Base-by-base conservation (phyloP, 1,139 yeast genomes). In the Diutina mesorugosa region DNA sequence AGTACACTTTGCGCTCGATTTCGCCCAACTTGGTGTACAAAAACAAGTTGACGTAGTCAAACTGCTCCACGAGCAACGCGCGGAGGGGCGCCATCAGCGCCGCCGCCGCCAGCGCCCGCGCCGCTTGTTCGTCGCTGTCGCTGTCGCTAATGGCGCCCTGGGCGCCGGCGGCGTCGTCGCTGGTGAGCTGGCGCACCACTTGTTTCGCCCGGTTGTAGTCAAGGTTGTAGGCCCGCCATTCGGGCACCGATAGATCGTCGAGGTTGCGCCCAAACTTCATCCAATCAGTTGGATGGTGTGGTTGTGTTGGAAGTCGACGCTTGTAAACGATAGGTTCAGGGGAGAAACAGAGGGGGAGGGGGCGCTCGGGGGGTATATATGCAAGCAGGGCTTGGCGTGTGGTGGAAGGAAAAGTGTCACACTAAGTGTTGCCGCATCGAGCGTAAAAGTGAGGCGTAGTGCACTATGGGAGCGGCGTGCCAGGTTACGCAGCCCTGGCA, bases 191-290 rank as follows among this genome's bases (percentile, higher is more conserved):
- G 63, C 82, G 78, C 59, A 87, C 86, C 54, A 79, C 74, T 4
- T 71, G 69, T 68, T 90, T 90, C 60, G 90, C 70, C 57, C 84
- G 88, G 62, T 88, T 85, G 68, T 91, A 91, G 66, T 89, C 91
- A 51, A 91, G 76, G 68, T 90, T 89, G 69, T 88, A 85, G 61
- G 82, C 80, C 64, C 80, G 80, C 97, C 97, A 91, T 71, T 89
- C 95, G 1, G 95, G 91, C 47, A 89, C 86, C 9, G 96, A 87
- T 63, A 90, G 77, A 61, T 80, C 82, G 56, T 80, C 74, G 46
- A 91, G 76, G 67, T 87, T 90, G 51, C 81, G 76, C 57, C 97
- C 97, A 70, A 90, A 90, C 72, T 90, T 91, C 98, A 90, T 90
- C 21, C 45, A 16, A 16, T n/a, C 12, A 18, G 21, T 35, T 29